Base-by-base conservation (phyloP, 176 grass and related monocot species). In the Aegilops umbellulata region DNA sequence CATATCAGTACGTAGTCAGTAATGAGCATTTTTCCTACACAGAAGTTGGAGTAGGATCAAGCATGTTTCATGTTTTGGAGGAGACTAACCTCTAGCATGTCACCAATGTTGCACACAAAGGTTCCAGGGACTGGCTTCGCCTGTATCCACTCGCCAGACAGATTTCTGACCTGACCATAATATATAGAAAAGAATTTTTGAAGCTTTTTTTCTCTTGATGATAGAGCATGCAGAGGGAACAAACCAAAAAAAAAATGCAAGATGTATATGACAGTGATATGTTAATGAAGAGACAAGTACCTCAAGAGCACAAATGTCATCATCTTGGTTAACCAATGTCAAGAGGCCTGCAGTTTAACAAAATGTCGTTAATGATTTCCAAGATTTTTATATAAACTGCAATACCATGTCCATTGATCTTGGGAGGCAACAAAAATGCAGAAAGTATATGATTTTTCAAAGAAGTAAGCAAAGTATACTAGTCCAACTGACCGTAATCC, bases 281-380 rank as follows among this genome's bases (percentile, higher is more conserved):
- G 10, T 13, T 24, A 14, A 6, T 41, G 35, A 77, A 60, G 35
- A 83, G 82, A 87, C 24, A 79, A 77, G 46, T 89, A 98, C 95
- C 91, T 98, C 87, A 92, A 98, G 96, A 12, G 93, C 95, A 87
- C 87, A 86, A n/a, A 97, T 97, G 72, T 88, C 89, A 79, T 95
- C 90, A 76, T 98, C 96, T 82, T 98, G 96, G 70, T 95, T 95
- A 79, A 98, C 93, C 79, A 98, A 77, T 80, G 93, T 98, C 32
- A 98, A 78, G 64, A 98, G 70, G 25, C 96, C 96, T 98, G 79
- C 55, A 77, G 31, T 70, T 70, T 32, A 80, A 80, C 22, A 23
- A 58, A 90, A 74, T 62, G 46, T 29, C 17, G n/a, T 31, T 26
- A 11, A 57, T 10, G 0, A 57, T 70, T 7, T 62, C 17, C 12